These are phyloP conservation scores for Lumnitzera littorea DNA, from an alignment of 345 rosid species.

Conservation along the genomic window DNA sequence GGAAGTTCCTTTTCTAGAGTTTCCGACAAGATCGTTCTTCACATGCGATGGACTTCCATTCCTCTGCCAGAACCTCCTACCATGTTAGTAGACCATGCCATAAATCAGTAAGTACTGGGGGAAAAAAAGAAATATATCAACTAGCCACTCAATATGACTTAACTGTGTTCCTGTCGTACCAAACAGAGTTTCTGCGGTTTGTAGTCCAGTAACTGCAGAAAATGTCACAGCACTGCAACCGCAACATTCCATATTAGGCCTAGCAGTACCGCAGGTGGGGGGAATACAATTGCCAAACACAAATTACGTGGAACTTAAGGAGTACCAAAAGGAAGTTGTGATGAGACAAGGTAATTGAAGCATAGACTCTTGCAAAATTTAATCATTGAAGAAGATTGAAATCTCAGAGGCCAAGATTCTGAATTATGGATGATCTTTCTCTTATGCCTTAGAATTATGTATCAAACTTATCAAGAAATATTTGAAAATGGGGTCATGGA, in stretches of 20 bases:
- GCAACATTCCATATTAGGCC: background rate
- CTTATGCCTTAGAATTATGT: too few relatives aligned
- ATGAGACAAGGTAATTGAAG: too few relatives aligned
- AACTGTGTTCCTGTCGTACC: background rate
- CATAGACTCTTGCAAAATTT: too few relatives aligned
- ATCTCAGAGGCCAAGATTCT: too few relatives aligned
- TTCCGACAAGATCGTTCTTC: constrained; percentile 43
- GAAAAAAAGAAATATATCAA: background rate
- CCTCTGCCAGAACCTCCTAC: constrained; percentile 19
- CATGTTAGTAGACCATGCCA: background rate
- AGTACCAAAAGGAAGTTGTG: too few relatives aligned
- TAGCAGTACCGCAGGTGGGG: background rate
- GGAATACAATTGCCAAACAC: background rate
- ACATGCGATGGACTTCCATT: constrained; percentile 37
- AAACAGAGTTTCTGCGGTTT: background rate
- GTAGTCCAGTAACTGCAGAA: background rate
- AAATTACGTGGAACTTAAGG: background rate
- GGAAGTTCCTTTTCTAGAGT: constrained; percentile 44
- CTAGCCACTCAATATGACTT: background rate
- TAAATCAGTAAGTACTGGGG: background rate
- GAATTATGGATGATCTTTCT: too few relatives aligned
- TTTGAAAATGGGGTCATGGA: too few relatives aligned
- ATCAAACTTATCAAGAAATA: too few relatives aligned
- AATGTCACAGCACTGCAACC: too few relatives aligned
- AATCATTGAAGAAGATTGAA: too few relatives aligned